Conservation (phyloP, 306 rosid species). For the Inga oerstediana region DNA sequence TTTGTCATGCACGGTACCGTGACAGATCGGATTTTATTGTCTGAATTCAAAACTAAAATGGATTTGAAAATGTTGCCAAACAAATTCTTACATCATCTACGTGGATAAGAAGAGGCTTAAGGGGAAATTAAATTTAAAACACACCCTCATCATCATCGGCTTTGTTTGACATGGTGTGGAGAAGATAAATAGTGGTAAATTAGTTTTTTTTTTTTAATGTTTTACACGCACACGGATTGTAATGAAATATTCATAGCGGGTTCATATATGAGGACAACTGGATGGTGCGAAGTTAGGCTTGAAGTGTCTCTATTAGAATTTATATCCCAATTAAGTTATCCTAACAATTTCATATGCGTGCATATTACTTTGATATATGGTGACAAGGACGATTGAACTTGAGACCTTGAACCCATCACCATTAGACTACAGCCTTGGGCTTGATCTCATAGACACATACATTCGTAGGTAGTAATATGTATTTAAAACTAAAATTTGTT, state of each 20-base stretch:
- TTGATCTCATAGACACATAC: not conserved
- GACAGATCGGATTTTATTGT: slow-evolving; percentile 24
- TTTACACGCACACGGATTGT: not conserved
- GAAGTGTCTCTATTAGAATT: not conserved
- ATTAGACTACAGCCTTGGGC: not conserved
- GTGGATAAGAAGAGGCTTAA: slow-evolving; percentile 4
- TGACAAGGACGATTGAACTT: slow-evolving; percentile 2
- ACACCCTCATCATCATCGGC: not conserved
- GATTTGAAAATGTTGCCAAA: not conserved
- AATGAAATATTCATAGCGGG: slow-evolving; percentile 18
- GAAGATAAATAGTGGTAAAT: not conserved
- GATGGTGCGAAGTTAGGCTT: slow-evolving; percentile 5
- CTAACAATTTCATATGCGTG: not conserved
- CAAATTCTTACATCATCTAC: not conserved
- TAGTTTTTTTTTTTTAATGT: not conserved
- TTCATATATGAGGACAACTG: not conserved
- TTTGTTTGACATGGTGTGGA: slow-evolving; percentile 10
- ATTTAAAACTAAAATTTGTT: not conserved
- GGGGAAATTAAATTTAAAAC: not conserved
- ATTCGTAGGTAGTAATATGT: not conserved
- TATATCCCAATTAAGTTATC: not conserved
- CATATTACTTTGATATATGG: not conserved
- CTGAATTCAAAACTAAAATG: slow-evolving; percentile 5
- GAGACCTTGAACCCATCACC: not conserved
- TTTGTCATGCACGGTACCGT: not conserved